phyloP scores from a whole-genome alignment of 345 rosid species.

The Lumnitzera littorea region DNA sequence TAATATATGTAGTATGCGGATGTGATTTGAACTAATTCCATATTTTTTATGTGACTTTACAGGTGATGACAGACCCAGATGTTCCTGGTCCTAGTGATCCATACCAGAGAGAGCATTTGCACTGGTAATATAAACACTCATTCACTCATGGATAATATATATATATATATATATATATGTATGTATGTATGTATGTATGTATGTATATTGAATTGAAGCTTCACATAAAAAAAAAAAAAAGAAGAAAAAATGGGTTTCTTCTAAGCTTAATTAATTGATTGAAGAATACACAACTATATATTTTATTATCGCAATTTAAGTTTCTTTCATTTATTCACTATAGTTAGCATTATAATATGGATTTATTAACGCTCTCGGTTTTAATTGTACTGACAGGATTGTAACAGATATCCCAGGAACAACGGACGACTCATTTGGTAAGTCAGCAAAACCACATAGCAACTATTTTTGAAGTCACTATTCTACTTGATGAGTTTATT shows the following conservation, averaged over 20 bases:
- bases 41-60: background rate
- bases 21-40: too few species aligned
- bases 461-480: too few species aligned
- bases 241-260: too few species aligned
- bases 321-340: background rate
- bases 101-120: slow-evolving; percentile 66
- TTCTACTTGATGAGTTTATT: too few species aligned
- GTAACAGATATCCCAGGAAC: slow-evolving; percentile 93
- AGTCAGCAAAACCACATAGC: slow-evolving; percentile 6
- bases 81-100: slow-evolving; percentile 95
- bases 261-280: too few species aligned
- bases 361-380: background rate
- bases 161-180: too few species aligned
- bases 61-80: slow-evolving; percentile 94
- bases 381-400: slow-evolving; percentile 42
- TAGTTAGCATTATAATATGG: background rate
- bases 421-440: slow-evolving; percentile 76
- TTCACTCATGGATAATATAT: too few species aligned
- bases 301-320: background rate
- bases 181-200: too few species aligned
- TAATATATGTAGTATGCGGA: too few species aligned
- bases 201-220: too few species aligned
- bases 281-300: background rate
- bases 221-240: too few species aligned
- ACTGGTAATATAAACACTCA: slow-evolving; percentile 36